Percentiles rank a stretch among this genome's conserved stretches.
Evolutionary conservation across 148 eudicot species (phyloP).

Genomic region (Cornus florida): DNA sequence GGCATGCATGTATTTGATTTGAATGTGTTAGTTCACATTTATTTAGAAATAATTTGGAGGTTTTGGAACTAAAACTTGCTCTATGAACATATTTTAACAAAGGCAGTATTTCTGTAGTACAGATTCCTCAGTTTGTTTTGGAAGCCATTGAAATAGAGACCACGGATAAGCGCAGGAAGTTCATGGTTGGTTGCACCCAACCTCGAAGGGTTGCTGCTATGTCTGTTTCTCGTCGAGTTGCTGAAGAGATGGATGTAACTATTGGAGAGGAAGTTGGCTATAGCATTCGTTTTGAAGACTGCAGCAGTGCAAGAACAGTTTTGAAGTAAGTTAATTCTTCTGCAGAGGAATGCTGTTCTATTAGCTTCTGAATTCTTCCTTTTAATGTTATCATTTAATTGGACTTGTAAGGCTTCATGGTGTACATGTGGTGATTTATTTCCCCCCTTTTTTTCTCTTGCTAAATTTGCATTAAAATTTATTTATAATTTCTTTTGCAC

Average conservation of each 20-base stretch:
- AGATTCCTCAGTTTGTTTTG: slow-evolving; percentile 97
- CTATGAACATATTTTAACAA: background rate
- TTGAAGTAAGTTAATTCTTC: slow-evolving; percentile 50
- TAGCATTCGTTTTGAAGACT: slow-evolving; percentile 89
- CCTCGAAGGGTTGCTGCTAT: slow-evolving; percentile 99
- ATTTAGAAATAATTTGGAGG: background rate
- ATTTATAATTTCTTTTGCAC: background rate
- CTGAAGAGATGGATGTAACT: slow-evolving; percentile 98
- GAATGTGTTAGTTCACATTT: background rate
- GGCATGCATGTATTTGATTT: background rate
- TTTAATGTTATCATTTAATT: background rate
- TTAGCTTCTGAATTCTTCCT: background rate
- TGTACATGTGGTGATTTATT: background rate
- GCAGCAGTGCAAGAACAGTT: slow-evolving; percentile 73
- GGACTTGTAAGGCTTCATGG: background rate
- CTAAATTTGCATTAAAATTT: background rate
- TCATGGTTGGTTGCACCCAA: slow-evolving; percentile 88
- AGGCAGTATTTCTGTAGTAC: slow-evolving; percentile 10
- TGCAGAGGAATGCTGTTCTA: background rate
- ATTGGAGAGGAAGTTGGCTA: slow-evolving; percentile 98
- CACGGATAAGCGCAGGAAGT: slow-evolving; percentile 64
- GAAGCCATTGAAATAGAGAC: slow-evolving; percentile 77
- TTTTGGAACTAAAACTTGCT: background rate
- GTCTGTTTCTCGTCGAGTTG: slow-evolving; percentile 95
- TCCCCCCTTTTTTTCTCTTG: background rate